A percentile compares a stretch with the other conserved stretches of the same genome.
phyloP scores from a whole-genome alignment of 192 early-diverging fungal species.

The Mortierella hygrophila region DNA sequence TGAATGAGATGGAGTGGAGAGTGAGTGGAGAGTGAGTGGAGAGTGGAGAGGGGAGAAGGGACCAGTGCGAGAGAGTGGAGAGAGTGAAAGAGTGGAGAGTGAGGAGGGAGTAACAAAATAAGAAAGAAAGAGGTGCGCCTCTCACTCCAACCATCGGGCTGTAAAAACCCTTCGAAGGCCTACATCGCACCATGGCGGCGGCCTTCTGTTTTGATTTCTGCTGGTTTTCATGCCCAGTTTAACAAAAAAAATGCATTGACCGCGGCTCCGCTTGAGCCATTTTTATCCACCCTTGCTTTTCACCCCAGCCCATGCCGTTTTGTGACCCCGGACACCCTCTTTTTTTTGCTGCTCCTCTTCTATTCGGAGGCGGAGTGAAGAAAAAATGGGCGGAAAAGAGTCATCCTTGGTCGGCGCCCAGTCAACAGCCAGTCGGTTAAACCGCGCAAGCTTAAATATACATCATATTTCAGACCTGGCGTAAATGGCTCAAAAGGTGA shows the following conservation, averaged over 20 bases:
- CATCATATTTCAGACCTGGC: background rate
- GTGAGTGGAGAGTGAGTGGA: background rate
- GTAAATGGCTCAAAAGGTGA: background rate
- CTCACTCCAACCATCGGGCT: no score
- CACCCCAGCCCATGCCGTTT: no score
- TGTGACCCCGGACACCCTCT: no score
- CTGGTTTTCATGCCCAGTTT: background rate
- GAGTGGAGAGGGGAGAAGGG: background rate
- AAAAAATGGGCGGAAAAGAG: background rate
- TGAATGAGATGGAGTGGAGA: background rate
- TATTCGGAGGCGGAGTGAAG: background rate
- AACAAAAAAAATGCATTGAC: background rate
- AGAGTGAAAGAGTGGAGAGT: background rate
- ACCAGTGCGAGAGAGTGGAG: background rate
- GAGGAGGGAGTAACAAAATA: background rate
- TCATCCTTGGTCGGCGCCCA: slow-evolving; percentile 1
- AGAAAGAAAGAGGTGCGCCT: no score
- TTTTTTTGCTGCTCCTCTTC: background rate
- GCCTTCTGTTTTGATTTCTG: no score
- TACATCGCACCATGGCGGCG: background rate
- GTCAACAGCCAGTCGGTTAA: slow-evolving; percentile 5
- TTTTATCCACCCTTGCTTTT: slow-evolving; percentile 1
- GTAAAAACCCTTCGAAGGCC: background rate
- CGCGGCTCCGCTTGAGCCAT: slow-evolving; percentile 6
- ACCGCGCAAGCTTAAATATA: background rate